Base-by-base conservation (phyloP, 2,329 filamentous ascomycete species). In the Talaromyces sp. region DNA sequence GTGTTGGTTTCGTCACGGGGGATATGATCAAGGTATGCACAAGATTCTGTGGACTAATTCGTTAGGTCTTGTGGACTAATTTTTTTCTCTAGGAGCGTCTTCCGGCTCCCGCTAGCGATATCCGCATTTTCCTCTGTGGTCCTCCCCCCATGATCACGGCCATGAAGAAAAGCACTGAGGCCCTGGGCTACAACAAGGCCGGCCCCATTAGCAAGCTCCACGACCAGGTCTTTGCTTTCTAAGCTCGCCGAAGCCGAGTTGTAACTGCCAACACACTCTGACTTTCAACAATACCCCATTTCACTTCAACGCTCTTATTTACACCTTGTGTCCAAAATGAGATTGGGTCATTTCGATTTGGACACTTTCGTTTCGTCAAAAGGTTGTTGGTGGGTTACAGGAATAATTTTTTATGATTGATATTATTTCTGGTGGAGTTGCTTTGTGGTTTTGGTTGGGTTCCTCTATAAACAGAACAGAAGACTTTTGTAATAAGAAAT, bases 221-320 rank as follows among this genome's bases (percentile, higher is more conserved):
- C 75, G 95, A 99, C 77, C 95, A 98, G 79, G 91, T 99, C 68
- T 99, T 99, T 81, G 92, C 91, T 73, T 99, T 99, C 80, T 92
- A 90, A 78, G 44, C 44, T 39, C 19, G 22, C 11, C 15, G 22
- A 22, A 25, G 22, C 44, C 1, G n/a, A 47, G n/a, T 17, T n/a
- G 13, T 15, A 11, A 47, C 44, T 25, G 8, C 44, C 44, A 22
- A 19, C 44, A 47, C 44, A 25, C 44, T 11, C 44, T 19, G 19
- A 47, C 44, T 47, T 47, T 19, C n/a, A 47, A 47, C 44, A 3
- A 19, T 19, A 47, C 44, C 44, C 19, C 9, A 25, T 15, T 47
- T 47, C 25, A 22, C 33, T 22, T 47, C 10, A 47, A 25, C 2
- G 25, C 44, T 25, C 10, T 9, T 47, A 47, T 47, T 22, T 11